Percentiles rank a stretch among this genome's conserved stretches.
Evolutionary conservation across 2,329 filamentous ascomycete species (phyloP).

Genomic region (Exutisphaerella laricina): DNA sequence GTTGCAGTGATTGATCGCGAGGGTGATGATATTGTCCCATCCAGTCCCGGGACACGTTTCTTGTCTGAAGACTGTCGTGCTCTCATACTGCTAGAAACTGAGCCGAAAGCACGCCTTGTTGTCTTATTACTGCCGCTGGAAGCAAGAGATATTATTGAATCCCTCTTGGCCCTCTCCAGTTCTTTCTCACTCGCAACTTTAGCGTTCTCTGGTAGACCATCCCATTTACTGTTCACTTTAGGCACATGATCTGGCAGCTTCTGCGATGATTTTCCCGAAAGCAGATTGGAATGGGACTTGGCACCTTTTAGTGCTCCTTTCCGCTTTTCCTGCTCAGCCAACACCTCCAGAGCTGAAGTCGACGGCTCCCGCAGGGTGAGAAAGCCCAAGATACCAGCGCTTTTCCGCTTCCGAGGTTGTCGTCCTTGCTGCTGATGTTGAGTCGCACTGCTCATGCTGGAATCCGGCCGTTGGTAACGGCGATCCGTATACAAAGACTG

Average conservation of each 20-base stretch:
- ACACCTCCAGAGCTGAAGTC: slow-evolving; percentile 42
- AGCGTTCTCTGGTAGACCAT: slow-evolving; percentile 43
- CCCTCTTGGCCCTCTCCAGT: slow-evolving; percentile 4
- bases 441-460: neutral
- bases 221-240: slow-evolving; percentile 52
- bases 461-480: slow-evolving; percentile 4
- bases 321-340: slow-evolving; percentile 34
- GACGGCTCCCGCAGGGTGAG: slow-evolving; percentile 48
- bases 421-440: neutral
- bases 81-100: slow-evolving; percentile 3
- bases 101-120: slow-evolving; percentile 4
- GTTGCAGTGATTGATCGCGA: neutral
- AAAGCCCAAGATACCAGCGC: slow-evolving; percentile 40
- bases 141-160: slow-evolving; percentile 2
- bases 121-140: neutral
- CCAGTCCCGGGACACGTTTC: neutral
- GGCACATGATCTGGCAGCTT: slow-evolving; percentile 47
- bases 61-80: slow-evolving; percentile 6
- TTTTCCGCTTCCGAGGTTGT: slow-evolving; percentile 30
- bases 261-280: slow-evolving; percentile 38
- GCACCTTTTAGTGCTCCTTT: slow-evolving; percentile 33
- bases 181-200: slow-evolving; percentile 31
- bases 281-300: slow-evolving; percentile 28
- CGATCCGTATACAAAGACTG: slow-evolving; percentile 2
- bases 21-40: neutral